These are phyloP conservation scores for Curvularia spicifera DNA, from an alignment of 2,329 filamentous ascomycete genomes.

Conservation along the genomic window DNA sequence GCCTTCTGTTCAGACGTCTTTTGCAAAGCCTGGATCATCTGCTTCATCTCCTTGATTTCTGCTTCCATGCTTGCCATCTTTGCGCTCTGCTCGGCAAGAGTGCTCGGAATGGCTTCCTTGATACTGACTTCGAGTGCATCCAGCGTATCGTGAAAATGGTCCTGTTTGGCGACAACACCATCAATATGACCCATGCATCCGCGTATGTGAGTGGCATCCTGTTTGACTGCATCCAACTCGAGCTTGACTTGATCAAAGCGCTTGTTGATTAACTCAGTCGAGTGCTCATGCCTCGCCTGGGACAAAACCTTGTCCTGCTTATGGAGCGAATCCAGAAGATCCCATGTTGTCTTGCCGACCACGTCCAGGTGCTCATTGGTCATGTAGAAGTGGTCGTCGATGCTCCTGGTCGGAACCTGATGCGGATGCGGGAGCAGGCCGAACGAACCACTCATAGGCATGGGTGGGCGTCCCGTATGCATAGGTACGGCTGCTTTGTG, in stretches of 20 bases:
- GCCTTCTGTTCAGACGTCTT: conserved; percentile 30
- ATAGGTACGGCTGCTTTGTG: conserved; percentile 22
- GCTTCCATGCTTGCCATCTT: conserved; percentile 33
- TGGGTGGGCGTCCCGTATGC: conserved; percentile 10
- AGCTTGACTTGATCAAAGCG: conserved; percentile 36
- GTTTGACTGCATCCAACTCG: conserved; percentile 31
- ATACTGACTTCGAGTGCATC: conserved; percentile 36
- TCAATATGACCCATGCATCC: conserved; percentile 18
- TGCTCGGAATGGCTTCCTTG: conserved; percentile 34
- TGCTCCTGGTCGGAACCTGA: conserved; percentile 19
- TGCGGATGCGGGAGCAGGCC: conserved; percentile 9
- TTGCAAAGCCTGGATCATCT: conserved; percentile 33
- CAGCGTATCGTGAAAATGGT: conserved; percentile 32
- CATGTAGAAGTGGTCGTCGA: conserved; percentile 46
- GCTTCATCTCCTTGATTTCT: conserved; percentile 37
- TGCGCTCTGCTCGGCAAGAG: conserved; percentile 33
- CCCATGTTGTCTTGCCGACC: conserved; percentile 37
- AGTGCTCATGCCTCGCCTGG: conserved; percentile 30
- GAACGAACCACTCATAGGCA: conserved; percentile 3
- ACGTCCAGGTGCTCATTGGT: conserved; percentile 47
- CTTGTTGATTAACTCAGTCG: conserved; percentile 28
- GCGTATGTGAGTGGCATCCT: conserved; percentile 28
- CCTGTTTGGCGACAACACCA: conserved; percentile 11
- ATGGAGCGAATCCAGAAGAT: conserved; percentile 27
- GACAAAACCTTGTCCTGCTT: conserved; percentile 19